These are phyloP conservation scores for Spergularia azorica DNA, from an alignment of 179 eudicot genomes.

Conservation along the genomic window DNA sequence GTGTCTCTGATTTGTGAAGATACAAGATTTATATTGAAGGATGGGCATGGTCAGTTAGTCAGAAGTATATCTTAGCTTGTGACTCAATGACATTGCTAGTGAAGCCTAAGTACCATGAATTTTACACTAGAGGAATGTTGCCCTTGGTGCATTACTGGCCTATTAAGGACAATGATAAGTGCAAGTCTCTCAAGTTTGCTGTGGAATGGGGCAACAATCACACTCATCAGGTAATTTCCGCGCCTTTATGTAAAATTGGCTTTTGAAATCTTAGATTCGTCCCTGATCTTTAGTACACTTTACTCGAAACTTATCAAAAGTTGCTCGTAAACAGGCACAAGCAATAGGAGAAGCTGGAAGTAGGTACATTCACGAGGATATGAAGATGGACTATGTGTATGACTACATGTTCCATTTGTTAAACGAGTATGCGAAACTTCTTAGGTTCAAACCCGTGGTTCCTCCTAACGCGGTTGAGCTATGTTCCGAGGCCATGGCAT, in stretches of 20 bases:
- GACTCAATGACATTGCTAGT: slow-evolving; percentile 57
- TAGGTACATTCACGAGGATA: slow-evolving; percentile 36
- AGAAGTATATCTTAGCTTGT: slow-evolving; percentile 65
- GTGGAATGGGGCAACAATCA: slow-evolving; percentile 77
- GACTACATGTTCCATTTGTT: slow-evolving; percentile 56
- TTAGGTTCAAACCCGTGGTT: slow-evolving; percentile 38
- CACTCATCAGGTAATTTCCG: slow-evolving; percentile 42
- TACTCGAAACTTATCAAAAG: background rate
- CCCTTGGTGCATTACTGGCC: slow-evolving; percentile 79
- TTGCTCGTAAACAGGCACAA: slow-evolving; percentile 30
- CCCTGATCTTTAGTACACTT: too few relatives aligned
- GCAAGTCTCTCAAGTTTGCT: slow-evolving; percentile 64
- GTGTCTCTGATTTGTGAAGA: slow-evolving; percentile 23
- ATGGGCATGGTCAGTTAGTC: slow-evolving; percentile 82
- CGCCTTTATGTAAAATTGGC: too few relatives aligned
- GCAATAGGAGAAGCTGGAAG: slow-evolving; percentile 46
- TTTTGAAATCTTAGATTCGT: too few relatives aligned
- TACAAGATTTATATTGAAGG: slow-evolving; percentile 77
- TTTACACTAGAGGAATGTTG: slow-evolving; percentile 57
- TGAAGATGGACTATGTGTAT: slow-evolving; percentile 45
- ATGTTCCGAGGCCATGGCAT: slow-evolving; percentile 45
- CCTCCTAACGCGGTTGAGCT: slow-evolving; percentile 40
- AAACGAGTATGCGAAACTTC: slow-evolving; percentile 44
- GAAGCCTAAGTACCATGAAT: slow-evolving; percentile 46
- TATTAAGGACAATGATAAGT: slow-evolving; percentile 46